Conservation (phyloP, 768 basidiomycete species). For the Termitomyces sp. region DNA sequence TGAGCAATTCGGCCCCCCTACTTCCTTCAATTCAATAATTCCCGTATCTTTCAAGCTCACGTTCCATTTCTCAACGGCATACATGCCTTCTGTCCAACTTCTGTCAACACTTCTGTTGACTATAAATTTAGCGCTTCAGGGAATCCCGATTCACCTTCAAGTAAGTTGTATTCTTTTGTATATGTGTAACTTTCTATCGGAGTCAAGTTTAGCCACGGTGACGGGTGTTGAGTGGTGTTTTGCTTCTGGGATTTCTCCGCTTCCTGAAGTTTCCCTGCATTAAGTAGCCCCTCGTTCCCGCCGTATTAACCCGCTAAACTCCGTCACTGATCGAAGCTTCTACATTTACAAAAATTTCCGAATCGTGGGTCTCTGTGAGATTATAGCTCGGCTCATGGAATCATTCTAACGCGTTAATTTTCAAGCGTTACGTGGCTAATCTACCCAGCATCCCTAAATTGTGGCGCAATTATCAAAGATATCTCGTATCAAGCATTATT, state of each 20-base stretch:
- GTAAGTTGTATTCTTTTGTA: neutral
- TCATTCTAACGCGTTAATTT: neutral
- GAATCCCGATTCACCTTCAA: neutral
- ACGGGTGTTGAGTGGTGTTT: too few species aligned
- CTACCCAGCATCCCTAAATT: neutral
- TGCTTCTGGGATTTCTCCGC: neutral
- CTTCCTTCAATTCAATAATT: neutral
- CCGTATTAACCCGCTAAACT: neutral
- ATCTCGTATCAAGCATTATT: neutral
- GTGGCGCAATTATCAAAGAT: neutral
- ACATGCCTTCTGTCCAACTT: too few species aligned
- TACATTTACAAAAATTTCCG: neutral
- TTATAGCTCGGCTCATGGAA: too few species aligned
- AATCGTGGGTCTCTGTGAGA: neutral
- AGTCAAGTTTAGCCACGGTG: neutral
- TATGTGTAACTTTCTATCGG: neutral
- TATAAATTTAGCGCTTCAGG: too few species aligned
- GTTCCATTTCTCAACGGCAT: neutral
- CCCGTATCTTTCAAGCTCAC: neutral
- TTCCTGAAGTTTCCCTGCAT: neutral
- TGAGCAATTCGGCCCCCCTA: neutral
- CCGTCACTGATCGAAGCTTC: neutral
- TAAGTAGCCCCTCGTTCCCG: too few species aligned
- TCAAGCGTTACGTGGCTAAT: neutral
- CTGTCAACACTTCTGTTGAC: too few species aligned